A percentile compares a stretch with the other conserved stretches of the same genome.
These are phyloP conservation scores for Paspalum vaginatum DNA, from an alignment of 176 grass and related monocot species.

Conservation along the genomic window DNA sequence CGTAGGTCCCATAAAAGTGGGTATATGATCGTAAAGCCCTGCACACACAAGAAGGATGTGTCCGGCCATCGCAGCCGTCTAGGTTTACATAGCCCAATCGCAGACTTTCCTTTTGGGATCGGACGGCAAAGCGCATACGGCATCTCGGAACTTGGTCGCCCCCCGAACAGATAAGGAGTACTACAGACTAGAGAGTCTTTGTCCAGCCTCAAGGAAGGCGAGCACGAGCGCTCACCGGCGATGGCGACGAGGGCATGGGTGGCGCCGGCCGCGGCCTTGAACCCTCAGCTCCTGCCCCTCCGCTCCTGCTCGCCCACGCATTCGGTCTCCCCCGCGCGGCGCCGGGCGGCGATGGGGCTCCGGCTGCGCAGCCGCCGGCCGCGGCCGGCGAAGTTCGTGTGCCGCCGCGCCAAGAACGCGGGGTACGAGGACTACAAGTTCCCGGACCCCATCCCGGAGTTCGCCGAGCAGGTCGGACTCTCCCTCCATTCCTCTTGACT, in stretches of 20 bases:
- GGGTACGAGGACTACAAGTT: conserved; percentile 75
- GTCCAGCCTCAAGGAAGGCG: neutral
- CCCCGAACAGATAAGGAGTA: conserved; percentile 35
- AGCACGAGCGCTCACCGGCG: neutral
- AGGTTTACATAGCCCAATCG: neutral
- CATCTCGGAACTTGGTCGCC: neutral
- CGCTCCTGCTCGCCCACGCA: conserved; percentile 6
- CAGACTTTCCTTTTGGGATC: neutral
- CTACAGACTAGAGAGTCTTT: too few relatives aligned
- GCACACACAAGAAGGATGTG: neutral
- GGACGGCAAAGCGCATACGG: neutral
- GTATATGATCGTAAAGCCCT: neutral
- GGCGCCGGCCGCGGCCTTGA: conserved; percentile 19
- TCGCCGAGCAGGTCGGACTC: conserved; percentile 61
- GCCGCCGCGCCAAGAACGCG: conserved; percentile 55
- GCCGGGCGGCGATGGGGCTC: neutral
- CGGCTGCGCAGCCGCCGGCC: conserved; percentile 26
- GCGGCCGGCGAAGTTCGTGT: conserved; percentile 33
- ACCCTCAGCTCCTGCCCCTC: conserved; percentile 30
- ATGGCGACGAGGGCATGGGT: conserved; percentile 52
- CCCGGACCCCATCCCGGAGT: conserved; percentile 83
- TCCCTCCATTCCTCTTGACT: neutral
- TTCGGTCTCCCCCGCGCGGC: neutral
- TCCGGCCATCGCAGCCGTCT: neutral
- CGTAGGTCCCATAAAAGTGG: too few relatives aligned